phyloP scores from a whole-genome alignment of 179 eudicot genomes.

The Spinacia oleracea region DNA sequence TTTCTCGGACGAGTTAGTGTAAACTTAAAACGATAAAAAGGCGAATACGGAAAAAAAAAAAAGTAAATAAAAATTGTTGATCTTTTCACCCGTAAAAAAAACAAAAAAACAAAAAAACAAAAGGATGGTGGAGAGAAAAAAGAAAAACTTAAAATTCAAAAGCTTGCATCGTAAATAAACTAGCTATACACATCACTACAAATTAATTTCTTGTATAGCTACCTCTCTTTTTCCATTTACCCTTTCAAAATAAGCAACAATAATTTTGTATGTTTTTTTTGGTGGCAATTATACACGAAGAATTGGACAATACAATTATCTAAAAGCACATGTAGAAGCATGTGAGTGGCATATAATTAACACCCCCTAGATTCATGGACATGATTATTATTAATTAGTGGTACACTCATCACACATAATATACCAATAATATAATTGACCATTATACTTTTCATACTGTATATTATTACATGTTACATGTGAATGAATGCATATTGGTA shows the following conservation, averaged over 20 bases:
- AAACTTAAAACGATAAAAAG: too few relatives aligned
- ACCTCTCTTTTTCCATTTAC: background rate
- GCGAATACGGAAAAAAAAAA: too few relatives aligned
- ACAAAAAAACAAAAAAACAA: too few relatives aligned
- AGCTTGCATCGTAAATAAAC: too few relatives aligned
- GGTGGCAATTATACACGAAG: background rate
- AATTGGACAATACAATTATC: background rate
- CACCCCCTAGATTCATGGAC: background rate
- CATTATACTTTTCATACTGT: background rate
- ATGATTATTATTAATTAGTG: background rate
- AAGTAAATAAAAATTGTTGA: too few relatives aligned
- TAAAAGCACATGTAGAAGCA: constrained; percentile 15
- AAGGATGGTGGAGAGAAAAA: too few relatives aligned
- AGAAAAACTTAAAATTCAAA: too few relatives aligned
- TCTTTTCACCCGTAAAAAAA: too few relatives aligned
- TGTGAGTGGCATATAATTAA: constrained; percentile 23
- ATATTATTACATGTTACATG: constrained; percentile 18
- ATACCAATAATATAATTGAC: constrained; percentile 3
- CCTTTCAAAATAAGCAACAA: background rate
- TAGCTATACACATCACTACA: too few relatives aligned
- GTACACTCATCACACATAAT: background rate
- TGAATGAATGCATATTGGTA: constrained; percentile 23
- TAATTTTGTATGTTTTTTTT: background rate
- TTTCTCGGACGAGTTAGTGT: too few relatives aligned
- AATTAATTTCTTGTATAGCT: background rate